A percentile compares a stretch with the other conserved stretches of the same genome.
Conservation (phyloP, 768 basidiomycete species). For the Tephrocybe sp. region DNA sequence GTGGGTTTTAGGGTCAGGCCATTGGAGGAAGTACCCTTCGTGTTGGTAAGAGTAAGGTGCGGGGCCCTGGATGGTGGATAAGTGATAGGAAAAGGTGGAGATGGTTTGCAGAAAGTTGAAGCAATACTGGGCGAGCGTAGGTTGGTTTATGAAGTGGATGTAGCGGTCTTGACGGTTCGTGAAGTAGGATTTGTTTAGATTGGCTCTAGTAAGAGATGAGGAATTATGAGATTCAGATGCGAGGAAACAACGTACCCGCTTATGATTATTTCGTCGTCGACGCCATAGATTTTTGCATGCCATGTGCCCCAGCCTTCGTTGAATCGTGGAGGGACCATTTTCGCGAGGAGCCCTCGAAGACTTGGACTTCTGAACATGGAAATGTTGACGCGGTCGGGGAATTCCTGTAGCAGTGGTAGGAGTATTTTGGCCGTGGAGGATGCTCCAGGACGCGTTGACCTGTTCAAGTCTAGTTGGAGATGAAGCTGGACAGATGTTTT, state of each 20-base stretch:
- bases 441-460: conserved; percentile 73
- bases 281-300: conserved; percentile 96
- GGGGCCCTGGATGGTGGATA: conserved; percentile 28
- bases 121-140: conserved; percentile 78
- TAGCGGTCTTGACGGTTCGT: conserved; percentile 96
- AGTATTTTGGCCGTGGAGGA: conserved; percentile 68
- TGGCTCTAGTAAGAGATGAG: conserved; percentile 60
- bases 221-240: neutral
- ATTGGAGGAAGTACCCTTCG: conserved; percentile 55
- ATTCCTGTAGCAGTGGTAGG: conserved; percentile 69
- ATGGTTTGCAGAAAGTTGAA: conserved; percentile 71
- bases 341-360: conserved; percentile 70
- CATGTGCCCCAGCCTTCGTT: conserved; percentile 99
- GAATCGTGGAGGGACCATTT: conserved; percentile 84
- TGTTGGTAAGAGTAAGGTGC: conserved; percentile 30
- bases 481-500: conserved; percentile 67
- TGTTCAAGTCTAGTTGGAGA: conserved; percentile 79
- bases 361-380: conserved; percentile 89
- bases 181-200: conserved; percentile 92
- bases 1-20: conserved; percentile 65
- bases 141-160: conserved; percentile 65
- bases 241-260: conserved; percentile 68
- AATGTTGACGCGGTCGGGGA: conserved; percentile 71
- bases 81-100: conserved; percentile 69
- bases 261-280: conserved; percentile 89